Conservation (phyloP, 371 early-diverging fungal genomes). For the Syncephalastrum racemosum region DNA sequence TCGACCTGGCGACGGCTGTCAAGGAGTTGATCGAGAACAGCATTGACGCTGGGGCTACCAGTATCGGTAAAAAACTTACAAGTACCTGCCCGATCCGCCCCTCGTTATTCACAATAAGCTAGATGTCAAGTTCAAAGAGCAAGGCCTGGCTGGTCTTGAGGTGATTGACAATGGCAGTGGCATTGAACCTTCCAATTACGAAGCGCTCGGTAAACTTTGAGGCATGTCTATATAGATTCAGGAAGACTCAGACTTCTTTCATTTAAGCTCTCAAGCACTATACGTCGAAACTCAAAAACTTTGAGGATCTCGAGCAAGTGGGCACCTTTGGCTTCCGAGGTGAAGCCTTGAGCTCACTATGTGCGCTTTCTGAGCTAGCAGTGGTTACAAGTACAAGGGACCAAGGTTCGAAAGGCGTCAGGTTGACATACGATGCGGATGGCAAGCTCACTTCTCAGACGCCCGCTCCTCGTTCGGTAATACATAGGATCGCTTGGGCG, state of each 20-base stretch:
- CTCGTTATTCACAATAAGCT: slow-evolving; percentile 3
- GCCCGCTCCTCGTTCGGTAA: slow-evolving; percentile 54
- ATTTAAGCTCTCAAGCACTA: slow-evolving; percentile 66
- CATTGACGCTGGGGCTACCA: slow-evolving; percentile 89
- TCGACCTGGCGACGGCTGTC: slow-evolving; percentile 83
- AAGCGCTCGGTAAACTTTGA: slow-evolving; percentile 53
- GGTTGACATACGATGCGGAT: slow-evolving; percentile 65
- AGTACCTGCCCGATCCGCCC: background rate
- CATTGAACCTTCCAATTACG: slow-evolving; percentile 63
- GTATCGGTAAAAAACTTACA: slow-evolving; percentile 65
- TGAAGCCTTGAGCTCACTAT: slow-evolving; percentile 81
- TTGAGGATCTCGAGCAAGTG: slow-evolving; percentile 69
- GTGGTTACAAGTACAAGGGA: slow-evolving; percentile 70
- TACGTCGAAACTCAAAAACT: slow-evolving; percentile 76
- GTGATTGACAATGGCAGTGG: slow-evolving; percentile 90
- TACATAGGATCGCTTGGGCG: background rate
- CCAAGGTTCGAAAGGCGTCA: slow-evolving; percentile 64
- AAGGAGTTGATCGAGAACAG: slow-evolving; percentile 99
- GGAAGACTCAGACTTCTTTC: background rate
- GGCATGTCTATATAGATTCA: too few relatives aligned
- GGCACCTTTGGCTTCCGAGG: slow-evolving; percentile 85
- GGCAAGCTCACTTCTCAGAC: slow-evolving; percentile 52
- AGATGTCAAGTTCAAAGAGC: slow-evolving; percentile 82
- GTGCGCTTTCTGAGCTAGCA: slow-evolving; percentile 60
- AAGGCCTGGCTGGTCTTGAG: slow-evolving; percentile 74